A percentile compares a stretch with the other conserved stretches of the same genome.
phyloP scores from a whole-genome alignment of 805 yeast genomes.

The Candida ovalis region DNA sequence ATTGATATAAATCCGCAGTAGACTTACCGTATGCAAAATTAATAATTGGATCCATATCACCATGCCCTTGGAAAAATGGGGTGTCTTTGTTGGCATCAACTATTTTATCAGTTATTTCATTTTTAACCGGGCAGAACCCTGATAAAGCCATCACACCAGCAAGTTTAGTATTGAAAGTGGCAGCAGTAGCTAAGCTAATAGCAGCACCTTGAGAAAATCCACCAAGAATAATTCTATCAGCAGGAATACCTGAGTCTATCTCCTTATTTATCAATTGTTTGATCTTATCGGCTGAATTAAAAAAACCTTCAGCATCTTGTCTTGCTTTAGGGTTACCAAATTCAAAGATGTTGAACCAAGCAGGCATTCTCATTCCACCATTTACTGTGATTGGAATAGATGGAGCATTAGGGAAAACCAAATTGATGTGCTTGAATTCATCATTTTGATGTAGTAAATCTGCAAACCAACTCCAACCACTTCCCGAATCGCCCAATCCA shows the following conservation, averaged over 20 bases:
- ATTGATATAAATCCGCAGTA: slow-evolving; percentile 43
- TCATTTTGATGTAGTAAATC: slow-evolving; percentile 46
- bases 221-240: slow-evolving; percentile 77
- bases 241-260: slow-evolving; percentile 48
- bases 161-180: slow-evolving; percentile 52
- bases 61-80: slow-evolving; percentile 88
- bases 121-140: slow-evolving; percentile 56
- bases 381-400: slow-evolving; percentile 61
- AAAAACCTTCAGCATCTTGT: slow-evolving; percentile 54
- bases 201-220: slow-evolving; percentile 97
- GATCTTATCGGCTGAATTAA: slow-evolving; percentile 44
- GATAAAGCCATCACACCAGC: slow-evolving; percentile 79
- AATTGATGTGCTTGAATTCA: slow-evolving; percentile 54
- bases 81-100: slow-evolving; percentile 51
- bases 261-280: slow-evolving; percentile 49
- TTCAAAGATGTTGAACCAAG: slow-evolving; percentile 79
- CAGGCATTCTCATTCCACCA: slow-evolving; percentile 65
- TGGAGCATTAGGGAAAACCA: slow-evolving; percentile 93
- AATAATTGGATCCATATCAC: slow-evolving; percentile 71
- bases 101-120: slow-evolving; percentile 22
- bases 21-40: slow-evolving; percentile 35
- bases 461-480: slow-evolving; percentile 85
- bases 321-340: slow-evolving; percentile 45
- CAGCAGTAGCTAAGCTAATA: slow-evolving; percentile 58
- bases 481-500: slow-evolving; percentile 89